phyloP scores from a whole-genome alignment of 305 asterid species.

The Fraxinus albicans region DNA sequence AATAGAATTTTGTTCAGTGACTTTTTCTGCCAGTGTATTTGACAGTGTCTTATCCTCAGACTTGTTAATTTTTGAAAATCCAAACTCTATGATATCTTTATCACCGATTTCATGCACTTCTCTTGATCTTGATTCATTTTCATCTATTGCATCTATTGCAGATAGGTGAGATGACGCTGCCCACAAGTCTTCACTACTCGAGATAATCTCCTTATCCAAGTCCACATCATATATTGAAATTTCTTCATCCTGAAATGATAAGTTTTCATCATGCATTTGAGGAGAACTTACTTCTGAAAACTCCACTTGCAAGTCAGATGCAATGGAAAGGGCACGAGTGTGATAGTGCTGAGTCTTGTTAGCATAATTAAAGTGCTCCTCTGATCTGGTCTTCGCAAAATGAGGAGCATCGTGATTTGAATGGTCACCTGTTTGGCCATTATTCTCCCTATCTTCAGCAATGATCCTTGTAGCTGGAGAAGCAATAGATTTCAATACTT shows the following conservation, averaged over 20 bases:
- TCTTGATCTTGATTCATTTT: conserved; percentile 37
- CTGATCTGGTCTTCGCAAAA: conserved; percentile 31
- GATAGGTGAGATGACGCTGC: conserved; percentile 31
- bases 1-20: conserved; percentile 13
- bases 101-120: conserved; percentile 37
- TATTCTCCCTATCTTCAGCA: conserved; percentile 28
- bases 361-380: conserved; percentile 34
- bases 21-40: conserved; percentile 15
- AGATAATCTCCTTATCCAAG: conserved; percentile 27
- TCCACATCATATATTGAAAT: conserved; percentile 35
- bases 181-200: conserved; percentile 34
- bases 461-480: conserved; percentile 46
- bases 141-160: conserved; percentile 32
- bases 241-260: conserved; percentile 46
- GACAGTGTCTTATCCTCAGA: conserved; percentile 16
- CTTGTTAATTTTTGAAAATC: conserved; percentile 32
- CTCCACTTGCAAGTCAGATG: conserved; percentile 93
- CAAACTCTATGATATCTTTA: conserved; percentile 28
- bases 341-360: conserved; percentile 33
- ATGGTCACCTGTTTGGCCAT: conserved; percentile 17
- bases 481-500: conserved; percentile 64
- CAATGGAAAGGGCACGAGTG: conserved; percentile 56
- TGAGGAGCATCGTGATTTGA: conserved; percentile 24
- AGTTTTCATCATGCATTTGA: conserved; percentile 43
- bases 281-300: conserved; percentile 79